Evolutionary conservation across 192 early-diverging fungal genomes (phyloP), one percentile per base, ranked within the genome.

Genomic region (Backusella morwellensis): DNA sequence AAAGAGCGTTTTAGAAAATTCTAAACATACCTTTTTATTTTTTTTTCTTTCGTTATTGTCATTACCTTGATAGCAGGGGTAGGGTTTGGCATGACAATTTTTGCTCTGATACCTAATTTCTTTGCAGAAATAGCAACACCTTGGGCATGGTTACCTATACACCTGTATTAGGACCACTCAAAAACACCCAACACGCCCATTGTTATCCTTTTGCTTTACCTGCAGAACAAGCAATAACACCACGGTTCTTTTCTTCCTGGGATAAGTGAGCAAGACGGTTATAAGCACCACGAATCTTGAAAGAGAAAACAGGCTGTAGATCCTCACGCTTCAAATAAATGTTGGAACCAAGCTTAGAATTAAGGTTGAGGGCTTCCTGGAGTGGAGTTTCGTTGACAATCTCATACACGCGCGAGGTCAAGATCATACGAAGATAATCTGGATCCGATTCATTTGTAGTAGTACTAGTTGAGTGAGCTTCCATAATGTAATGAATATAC

Each of bases 241-340:
- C 98, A 15, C 86, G 83, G n/a, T 78, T 77, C 75, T 87, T 90
- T 82, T 99, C 98, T 38, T 90, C 92, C 2, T 81, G 79, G 2
- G 91, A 87, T 59, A 99, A 85, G 74, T 96, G 93, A 35, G 90
- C 88, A 81, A 99, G 92, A 75, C 90, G 90, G 83, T 99, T 98
- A 88, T 97, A 96, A 3, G 98, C 98, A 19, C 98, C 98, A 29
- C 98, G 91, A 77, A 97, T 92, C 89, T 99, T 99, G 91, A 99
- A 99, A 14, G 94, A 96, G 76, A 99, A 99, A 29, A 98, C 97
- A 15, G 95, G 92, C 75, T 98, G 97, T 69, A 98, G 87, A 84
- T 99, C 98, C 78, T 99, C 98, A 54, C 98, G 92, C 82, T 99
- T 99, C 42, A 99, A 77, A 21, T 86, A 90, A 67, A 99, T 86